phyloP scores from a whole-genome alignment of 179 eudicot species.

The Patellifolia procumbens region DNA sequence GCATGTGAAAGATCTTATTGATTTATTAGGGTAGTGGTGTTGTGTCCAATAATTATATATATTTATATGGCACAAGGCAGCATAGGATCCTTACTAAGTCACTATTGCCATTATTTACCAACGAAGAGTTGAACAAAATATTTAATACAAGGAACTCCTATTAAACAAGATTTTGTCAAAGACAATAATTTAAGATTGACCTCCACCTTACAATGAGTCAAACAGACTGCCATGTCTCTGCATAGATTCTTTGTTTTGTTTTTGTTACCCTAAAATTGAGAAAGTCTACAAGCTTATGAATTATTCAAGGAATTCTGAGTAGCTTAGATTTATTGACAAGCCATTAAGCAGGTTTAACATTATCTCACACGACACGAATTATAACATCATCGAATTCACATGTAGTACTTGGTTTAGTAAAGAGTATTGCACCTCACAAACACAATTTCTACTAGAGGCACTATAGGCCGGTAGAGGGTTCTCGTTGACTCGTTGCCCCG shows the following conservation, averaged over 20 bases:
- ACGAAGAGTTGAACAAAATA: neutral
- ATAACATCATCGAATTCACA: no score
- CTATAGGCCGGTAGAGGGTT: no score
- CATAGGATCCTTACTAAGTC: conserved; percentile 29
- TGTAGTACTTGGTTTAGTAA: no score
- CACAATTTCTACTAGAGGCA: no score
- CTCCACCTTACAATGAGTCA: conserved; percentile 17
- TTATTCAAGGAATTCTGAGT: neutral
- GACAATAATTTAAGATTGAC: conserved; percentile 12
- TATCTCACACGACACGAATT: neutral
- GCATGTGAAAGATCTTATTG: neutral
- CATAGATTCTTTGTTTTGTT: neutral
- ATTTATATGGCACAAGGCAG: neutral
- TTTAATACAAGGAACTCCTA: neutral
- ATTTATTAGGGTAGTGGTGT: neutral
- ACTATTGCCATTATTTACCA: conserved; percentile 1
- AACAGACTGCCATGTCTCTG: conserved; percentile 9
- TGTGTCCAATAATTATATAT: neutral
- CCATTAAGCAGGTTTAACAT: neutral
- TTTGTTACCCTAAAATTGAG: neutral
- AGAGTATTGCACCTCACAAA: no score
- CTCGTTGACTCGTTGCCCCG: no score
- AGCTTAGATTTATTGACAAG: neutral
- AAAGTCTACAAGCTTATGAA: neutral
- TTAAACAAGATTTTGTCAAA: neutral